phyloP scores from a whole-genome alignment of 768 basidiomycete species.

The Lactarius evosmus region DNA sequence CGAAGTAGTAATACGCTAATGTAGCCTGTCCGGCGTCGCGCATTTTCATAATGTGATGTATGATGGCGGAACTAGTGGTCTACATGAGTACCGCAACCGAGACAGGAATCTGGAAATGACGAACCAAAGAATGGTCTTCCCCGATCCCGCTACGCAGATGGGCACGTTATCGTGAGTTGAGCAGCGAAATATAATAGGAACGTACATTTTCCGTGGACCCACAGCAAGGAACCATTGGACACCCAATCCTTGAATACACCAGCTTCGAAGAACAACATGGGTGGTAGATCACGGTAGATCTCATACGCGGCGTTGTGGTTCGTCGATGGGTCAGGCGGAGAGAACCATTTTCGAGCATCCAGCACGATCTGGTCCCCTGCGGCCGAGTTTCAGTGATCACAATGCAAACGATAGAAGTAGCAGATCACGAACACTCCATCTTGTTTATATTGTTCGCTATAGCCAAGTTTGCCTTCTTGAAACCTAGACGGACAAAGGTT shows the following conservation, averaged over 20 bases:
- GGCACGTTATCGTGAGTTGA: not conserved
- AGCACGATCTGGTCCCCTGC: too few relatives aligned
- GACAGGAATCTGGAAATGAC: not conserved
- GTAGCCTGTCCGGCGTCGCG: not conserved
- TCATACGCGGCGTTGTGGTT: too few relatives aligned
- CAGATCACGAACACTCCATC: too few relatives aligned
- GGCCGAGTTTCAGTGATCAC: too few relatives aligned
- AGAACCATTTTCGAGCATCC: too few relatives aligned
- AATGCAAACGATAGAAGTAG: too few relatives aligned
- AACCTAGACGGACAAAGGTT: too few relatives aligned
- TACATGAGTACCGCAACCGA: not conserved
- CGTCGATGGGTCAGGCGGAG: too few relatives aligned
- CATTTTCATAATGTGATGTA: not conserved
- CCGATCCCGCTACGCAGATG: not conserved
- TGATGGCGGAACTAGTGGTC: conserved; percentile 3
- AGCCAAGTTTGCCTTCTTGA: too few relatives aligned
- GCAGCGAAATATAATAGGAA: not conserved
- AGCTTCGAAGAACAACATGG: not conserved
- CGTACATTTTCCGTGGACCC: not conserved
- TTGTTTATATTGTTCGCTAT: too few relatives aligned
- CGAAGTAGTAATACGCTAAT: conserved; percentile 9
- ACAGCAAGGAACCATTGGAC: not conserved
- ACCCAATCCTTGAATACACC: not conserved
- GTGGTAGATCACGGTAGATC: too few relatives aligned
- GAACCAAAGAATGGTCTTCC: conserved; percentile 8